phyloP scores from a whole-genome alignment of 2,329 filamentous ascomycete genomes.

The Anisogramma anomala region DNA sequence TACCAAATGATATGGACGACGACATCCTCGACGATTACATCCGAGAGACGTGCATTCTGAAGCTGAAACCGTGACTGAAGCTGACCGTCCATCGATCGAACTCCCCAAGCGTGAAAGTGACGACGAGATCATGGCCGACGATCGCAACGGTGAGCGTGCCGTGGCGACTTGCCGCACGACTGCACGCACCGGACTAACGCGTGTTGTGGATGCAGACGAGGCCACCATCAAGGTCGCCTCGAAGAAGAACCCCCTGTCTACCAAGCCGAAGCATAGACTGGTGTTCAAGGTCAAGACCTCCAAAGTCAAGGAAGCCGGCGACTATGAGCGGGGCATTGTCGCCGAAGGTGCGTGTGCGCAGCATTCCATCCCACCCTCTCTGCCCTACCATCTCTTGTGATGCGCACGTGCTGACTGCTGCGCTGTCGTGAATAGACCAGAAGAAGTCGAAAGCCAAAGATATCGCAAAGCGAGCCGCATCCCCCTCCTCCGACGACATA shows the following conservation, averaged over 20 bases:
- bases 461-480: slow-evolving; percentile 30
- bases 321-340: slow-evolving; percentile 58
- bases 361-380: slow-evolving; percentile 3
- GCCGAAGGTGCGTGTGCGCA: slow-evolving; percentile 40
- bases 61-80: too few relatives aligned
- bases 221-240: slow-evolving; percentile 52
- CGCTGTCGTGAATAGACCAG: slow-evolving; percentile 29
- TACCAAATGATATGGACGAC: too few relatives aligned
- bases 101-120: background rate
- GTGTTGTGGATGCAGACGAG: slow-evolving; percentile 30
- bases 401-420: background rate
- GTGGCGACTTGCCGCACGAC: background rate
- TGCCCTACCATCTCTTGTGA: slow-evolving; percentile 1
- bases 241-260: slow-evolving; percentile 32
- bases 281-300: slow-evolving; percentile 53
- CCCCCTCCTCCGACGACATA: slow-evolving; percentile 37
- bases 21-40: too few relatives aligned
- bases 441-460: slow-evolving; percentile 40
- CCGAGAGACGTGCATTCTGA: too few relatives aligned
- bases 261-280: slow-evolving; percentile 34
- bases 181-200: slow-evolving; percentile 1
- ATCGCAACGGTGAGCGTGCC: slow-evolving; percentile 12
- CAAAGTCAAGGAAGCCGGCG: slow-evolving; percentile 55
- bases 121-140: slow-evolving; percentile 11
- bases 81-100: background rate